Conservation (phyloP, 2,329 filamentous ascomycete genomes). For the Metarhizium guizhouense region DNA sequence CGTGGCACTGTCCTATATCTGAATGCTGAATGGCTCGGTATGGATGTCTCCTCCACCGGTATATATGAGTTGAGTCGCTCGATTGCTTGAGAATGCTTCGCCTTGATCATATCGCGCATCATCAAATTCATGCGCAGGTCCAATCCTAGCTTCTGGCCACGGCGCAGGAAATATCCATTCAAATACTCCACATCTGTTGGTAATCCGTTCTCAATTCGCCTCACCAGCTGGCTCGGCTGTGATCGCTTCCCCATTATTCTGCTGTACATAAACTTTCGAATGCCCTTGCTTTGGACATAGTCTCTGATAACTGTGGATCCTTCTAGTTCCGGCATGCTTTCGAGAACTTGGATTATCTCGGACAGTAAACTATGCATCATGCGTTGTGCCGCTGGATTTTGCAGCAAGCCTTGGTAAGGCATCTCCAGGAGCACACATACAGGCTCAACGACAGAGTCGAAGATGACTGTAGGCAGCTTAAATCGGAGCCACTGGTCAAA, state of each 20-base stretch:
- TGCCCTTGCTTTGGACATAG: conserved; percentile 48
- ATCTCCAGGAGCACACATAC: conserved; percentile 72
- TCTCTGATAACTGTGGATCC: conserved; percentile 46
- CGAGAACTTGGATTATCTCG: conserved; percentile 67
- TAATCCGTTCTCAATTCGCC: conserved; percentile 50
- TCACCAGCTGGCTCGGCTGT: conserved; percentile 54
- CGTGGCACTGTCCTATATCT: conserved; percentile 12
- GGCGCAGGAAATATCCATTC: conserved; percentile 77
- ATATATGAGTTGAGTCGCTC: conserved; percentile 24
- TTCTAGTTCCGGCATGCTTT: conserved; percentile 63
- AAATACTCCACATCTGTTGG: conserved; percentile 73
- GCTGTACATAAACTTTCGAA: conserved; percentile 48
- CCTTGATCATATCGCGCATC: conserved; percentile 64
- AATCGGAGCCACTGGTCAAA: conserved; percentile 48
- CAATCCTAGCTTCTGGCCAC: conserved; percentile 66
- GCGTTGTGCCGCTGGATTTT: conserved; percentile 55
- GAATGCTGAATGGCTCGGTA: conserved; percentile 14
- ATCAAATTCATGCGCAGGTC: conserved; percentile 63
- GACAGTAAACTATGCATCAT: conserved; percentile 63
- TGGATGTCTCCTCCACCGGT: conserved; percentile 26
- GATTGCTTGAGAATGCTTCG: conserved; percentile 40
- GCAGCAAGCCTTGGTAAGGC: conserved; percentile 60
- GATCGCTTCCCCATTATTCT: conserved; percentile 35
- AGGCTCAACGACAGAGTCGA: conserved; percentile 70
- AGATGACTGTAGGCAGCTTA: conserved; percentile 72